Evolutionary conservation across 1,284 basidiomycete genomes (phyloP).

Genomic region (Paramarasmius palmivorus): DNA sequence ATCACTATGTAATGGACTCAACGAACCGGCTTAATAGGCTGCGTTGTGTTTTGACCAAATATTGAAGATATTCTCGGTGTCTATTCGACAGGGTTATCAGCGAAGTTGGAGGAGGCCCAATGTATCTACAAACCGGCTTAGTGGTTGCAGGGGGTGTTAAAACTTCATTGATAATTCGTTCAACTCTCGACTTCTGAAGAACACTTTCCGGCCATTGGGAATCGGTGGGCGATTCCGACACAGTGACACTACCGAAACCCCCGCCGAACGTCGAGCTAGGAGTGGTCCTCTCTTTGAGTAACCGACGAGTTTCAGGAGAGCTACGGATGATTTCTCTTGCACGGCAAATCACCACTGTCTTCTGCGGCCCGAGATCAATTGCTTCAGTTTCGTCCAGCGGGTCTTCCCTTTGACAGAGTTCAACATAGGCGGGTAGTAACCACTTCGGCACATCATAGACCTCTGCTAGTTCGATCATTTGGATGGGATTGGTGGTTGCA

Average conservation of each 20-base stretch:
- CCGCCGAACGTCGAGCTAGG: no score
- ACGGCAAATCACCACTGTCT: constrained; percentile 3
- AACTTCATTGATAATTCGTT: background rate
- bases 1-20: no score
- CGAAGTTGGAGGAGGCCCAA: no score
- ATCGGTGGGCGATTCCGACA: background rate
- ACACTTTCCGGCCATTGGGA: background rate
- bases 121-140: no score
- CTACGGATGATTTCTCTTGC: constrained; percentile 3
- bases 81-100: no score
- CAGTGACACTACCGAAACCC: background rate
- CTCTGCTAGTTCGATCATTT: constrained; percentile 9
- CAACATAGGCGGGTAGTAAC: constrained; percentile 11
- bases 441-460: constrained; percentile 9
- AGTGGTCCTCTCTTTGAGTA: background rate
- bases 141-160: background rate
- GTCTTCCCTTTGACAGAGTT: constrained; percentile 8
- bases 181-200: background rate
- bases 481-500: background rate
- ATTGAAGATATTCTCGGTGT: no score
- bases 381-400: constrained; percentile 5
- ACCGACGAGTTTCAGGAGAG: background rate
- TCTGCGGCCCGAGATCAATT: constrained; percentile 4
- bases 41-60: no score
- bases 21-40: no score